phyloP scores from a whole-genome alignment of 805 yeast species.

The Kregervanrija pseudodelftensis region DNA sequence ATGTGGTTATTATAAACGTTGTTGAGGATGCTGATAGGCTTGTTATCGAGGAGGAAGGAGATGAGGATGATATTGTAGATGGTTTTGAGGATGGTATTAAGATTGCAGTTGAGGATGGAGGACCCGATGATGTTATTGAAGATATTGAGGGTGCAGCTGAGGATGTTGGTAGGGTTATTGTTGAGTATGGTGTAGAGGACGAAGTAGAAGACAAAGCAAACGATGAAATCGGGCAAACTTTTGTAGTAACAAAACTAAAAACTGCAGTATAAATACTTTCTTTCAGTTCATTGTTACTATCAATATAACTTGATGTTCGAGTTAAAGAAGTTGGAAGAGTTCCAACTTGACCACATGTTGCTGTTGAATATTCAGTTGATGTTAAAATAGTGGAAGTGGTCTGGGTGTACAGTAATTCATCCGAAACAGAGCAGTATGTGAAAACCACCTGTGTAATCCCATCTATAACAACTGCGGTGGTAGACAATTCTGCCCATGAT shows the following conservation, averaged over 20 bases:
- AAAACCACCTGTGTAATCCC: constrained; percentile 14
- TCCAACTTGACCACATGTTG: too few relatives aligned
- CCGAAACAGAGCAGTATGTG: constrained; percentile 20
- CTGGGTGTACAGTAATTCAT: constrained; percentile 1
- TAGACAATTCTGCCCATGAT: constrained; percentile 17
- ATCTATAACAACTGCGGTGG: constrained; percentile 11
- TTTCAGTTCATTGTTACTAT: background rate
- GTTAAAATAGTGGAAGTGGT: constrained; percentile 7
- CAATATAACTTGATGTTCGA: too few relatives aligned
- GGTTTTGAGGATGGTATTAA: too few relatives aligned
- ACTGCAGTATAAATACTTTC: background rate
- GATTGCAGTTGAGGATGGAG: too few relatives aligned
- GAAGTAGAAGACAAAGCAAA: background rate
- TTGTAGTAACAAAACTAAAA: background rate
- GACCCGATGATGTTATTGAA: constrained; percentile 19
- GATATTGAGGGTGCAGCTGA: constrained; percentile 40
- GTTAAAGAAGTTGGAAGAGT: too few relatives aligned
- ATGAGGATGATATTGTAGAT: too few relatives aligned
- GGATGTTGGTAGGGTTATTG: constrained; percentile 58
- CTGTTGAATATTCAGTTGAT: constrained; percentile 2
- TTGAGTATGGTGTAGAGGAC: background rate
- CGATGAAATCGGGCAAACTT: background rate
- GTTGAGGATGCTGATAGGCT: too few relatives aligned
- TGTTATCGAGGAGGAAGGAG: too few relatives aligned
- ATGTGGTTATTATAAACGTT: too few relatives aligned